Base-by-base conservation (phyloP, 2,329 filamentous ascomycete species). In the Cladophialophora bantiana region DNA sequence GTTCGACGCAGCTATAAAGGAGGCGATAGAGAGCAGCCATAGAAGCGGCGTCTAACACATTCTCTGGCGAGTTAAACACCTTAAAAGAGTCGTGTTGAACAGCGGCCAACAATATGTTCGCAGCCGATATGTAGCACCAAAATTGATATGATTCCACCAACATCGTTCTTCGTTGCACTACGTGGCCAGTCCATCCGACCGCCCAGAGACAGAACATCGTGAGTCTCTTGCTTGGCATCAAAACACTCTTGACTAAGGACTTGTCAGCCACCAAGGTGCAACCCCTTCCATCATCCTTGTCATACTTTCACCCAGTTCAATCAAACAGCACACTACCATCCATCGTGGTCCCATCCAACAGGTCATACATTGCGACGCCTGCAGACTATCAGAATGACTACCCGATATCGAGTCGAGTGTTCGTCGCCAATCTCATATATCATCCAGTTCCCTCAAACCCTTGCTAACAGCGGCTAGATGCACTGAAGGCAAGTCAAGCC, bases 401-500 rank as follows among this genome's bases (percentile, higher is more conserved):
- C 81, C 50, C 75, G 81, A 54, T 83, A 83, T 69, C 78, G 82
- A 68, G 90, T 93, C 70, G 90, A 93, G 81, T 93, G 90, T 92
- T 78, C 81, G 88, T 81, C 38, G 48, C n/a, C 57, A 52, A 31
- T 42, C 42, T 45, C 32, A 31, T 61, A 55, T 18, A 62, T 40
- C 34, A 63, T n/a, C 20, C 40, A 20, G 65, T 31, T 50, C 7
- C 9, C 45, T 64, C 50, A 50, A 35, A 36, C 34, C 26, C 15
- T 58, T 52, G 74, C 69, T 72, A 35, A 69, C 48, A 13, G 15
- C 58, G 26, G 66, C 48, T 70, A 90, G 88, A 90, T 82, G 86
- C 87, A 34, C 83, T 89, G 74, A 89, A 89, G 83, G 86, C 87
- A 75, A 69, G 81, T 75, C 15, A 53, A 38, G 45, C 32, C 5